These are phyloP conservation scores for Aspergillus phoenicis DNA, from an alignment of 2,329 filamentous ascomycete genomes.

Conservation along the genomic window DNA sequence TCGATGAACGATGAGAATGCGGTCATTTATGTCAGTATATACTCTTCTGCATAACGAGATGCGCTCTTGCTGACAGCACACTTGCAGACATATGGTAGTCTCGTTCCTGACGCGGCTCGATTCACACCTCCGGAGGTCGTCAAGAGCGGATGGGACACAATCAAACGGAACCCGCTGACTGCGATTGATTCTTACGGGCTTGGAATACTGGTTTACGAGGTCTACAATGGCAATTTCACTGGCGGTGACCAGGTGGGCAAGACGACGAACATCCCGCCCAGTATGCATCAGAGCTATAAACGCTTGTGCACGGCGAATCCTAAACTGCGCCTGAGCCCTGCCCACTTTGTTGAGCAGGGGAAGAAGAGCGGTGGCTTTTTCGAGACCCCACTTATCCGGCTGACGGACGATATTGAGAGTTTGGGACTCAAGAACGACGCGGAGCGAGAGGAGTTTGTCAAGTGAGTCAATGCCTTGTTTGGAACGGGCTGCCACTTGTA, in stretches of 20 bases:
- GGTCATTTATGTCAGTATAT: conserved; percentile 71
- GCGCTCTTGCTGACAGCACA: conserved; percentile 18
- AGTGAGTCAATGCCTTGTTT: conserved; percentile 48
- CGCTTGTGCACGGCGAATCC: conserved; percentile 85
- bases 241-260: conserved; percentile 79
- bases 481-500: too few species aligned
- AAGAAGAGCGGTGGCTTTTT: conserved; percentile 83
- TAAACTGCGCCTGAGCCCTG: conserved; percentile 80
- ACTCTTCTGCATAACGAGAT: neutral
- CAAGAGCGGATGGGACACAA: conserved; percentile 84
- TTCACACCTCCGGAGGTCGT: conserved; percentile 87
- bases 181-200: conserved; percentile 88
- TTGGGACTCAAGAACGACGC: conserved; percentile 82
- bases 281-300: conserved; percentile 90
- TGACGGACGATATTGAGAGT: conserved; percentile 91
- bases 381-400: conserved; percentile 84
- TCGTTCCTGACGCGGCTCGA: conserved; percentile 79
- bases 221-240: conserved; percentile 82
- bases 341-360: conserved; percentile 88
- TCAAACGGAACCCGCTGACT: conserved; percentile 78
- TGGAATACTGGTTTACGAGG: conserved; percentile 81
- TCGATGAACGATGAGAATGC: conserved; percentile 96
- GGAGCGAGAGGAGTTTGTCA: conserved; percentile 82
- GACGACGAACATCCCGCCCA: conserved; percentile 80
- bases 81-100: conserved; percentile 74